Percentiles rank a stretch among this genome's conserved stretches.
phyloP scores from a whole-genome alignment of 2,329 filamentous ascomycete species.

The Dryadomyces quercivorus region DNA sequence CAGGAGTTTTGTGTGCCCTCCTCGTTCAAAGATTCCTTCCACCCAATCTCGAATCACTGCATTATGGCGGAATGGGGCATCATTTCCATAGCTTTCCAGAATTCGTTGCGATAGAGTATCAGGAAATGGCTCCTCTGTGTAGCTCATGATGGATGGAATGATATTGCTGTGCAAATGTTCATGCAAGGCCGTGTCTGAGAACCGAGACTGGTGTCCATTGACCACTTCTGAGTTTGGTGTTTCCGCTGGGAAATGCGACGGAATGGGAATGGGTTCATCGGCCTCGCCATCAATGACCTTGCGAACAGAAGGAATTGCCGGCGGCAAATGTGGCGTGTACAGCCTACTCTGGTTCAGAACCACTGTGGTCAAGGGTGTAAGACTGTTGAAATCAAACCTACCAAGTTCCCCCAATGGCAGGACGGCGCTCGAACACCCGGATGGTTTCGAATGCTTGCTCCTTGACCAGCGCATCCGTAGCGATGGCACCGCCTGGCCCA shows the following conservation, averaged over 20 bases:
- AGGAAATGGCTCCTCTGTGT: slow-evolving; percentile 16
- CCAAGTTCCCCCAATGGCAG: slow-evolving; percentile 29
- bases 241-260: slow-evolving; percentile 31
- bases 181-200: slow-evolving; percentile 3
- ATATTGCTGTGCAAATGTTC: slow-evolving; percentile 44
- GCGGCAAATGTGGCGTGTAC: slow-evolving; percentile 2
- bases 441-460: slow-evolving; percentile 29
- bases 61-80: slow-evolving; percentile 51
- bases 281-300: slow-evolving; percentile 31
- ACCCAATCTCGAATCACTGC: slow-evolving; percentile 42
- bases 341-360: neutral
- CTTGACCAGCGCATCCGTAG: slow-evolving; percentile 11
- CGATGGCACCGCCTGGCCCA: slow-evolving; percentile 24
- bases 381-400: too few species aligned
- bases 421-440: slow-evolving; percentile 27
- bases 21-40: slow-evolving; percentile 30
- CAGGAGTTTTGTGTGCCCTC: slow-evolving; percentile 23
- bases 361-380: too few species aligned
- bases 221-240: slow-evolving; percentile 21
- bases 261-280: slow-evolving; percentile 34
- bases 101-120: slow-evolving; percentile 4
- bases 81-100: slow-evolving; percentile 36
- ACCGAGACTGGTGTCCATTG: slow-evolving; percentile 3
- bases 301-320: slow-evolving; percentile 16
- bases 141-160: slow-evolving; percentile 46